Conservation (phyloP, 2,329 filamentous ascomycete species). For the Clarireedia monteithiana region DNA sequence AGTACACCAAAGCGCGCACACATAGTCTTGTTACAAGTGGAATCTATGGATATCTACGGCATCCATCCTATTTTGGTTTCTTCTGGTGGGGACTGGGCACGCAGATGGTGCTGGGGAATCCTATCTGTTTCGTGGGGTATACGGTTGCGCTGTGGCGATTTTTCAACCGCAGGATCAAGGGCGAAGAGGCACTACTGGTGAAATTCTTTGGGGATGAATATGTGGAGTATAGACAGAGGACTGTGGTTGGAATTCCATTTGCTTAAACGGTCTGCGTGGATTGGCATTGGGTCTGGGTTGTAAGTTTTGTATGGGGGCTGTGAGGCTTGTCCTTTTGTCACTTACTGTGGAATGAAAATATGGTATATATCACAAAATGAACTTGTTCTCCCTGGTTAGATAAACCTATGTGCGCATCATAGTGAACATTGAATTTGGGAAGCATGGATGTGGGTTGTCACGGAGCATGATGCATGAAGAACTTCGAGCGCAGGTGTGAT, state of each 20-base stretch:
- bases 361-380: too few species aligned
- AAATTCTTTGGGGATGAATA: slow-evolving; percentile 84
- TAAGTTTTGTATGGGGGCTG: too few species aligned
- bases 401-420: too few species aligned
- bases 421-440: too few species aligned
- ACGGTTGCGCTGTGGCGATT: slow-evolving; percentile 74
- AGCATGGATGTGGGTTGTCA: too few species aligned
- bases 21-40: slow-evolving; percentile 80
- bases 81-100: slow-evolving; percentile 98
- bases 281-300: too few species aligned
- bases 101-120: slow-evolving; percentile 82
- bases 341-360: too few species aligned
- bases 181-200: slow-evolving; percentile 72
- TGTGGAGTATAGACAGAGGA: slow-evolving; percentile 59
- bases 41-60: slow-evolving; percentile 67
- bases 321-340: too few species aligned
- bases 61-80: slow-evolving; percentile 95
- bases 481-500: too few species aligned
- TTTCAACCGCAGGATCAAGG: slow-evolving; percentile 65
- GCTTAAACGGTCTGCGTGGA: slow-evolving; percentile 33
- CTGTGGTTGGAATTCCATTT: slow-evolving; percentile 75
- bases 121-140: slow-evolving; percentile 69
- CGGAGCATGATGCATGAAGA: too few species aligned
- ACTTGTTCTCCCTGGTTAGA: too few species aligned
- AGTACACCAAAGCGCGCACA: slow-evolving; percentile 56